A percentile compares a stretch with the other conserved stretches of the same genome.
Evolutionary conservation across 805 yeast species (phyloP).

Genomic region (Ogataea thermomethanolica): DNA sequence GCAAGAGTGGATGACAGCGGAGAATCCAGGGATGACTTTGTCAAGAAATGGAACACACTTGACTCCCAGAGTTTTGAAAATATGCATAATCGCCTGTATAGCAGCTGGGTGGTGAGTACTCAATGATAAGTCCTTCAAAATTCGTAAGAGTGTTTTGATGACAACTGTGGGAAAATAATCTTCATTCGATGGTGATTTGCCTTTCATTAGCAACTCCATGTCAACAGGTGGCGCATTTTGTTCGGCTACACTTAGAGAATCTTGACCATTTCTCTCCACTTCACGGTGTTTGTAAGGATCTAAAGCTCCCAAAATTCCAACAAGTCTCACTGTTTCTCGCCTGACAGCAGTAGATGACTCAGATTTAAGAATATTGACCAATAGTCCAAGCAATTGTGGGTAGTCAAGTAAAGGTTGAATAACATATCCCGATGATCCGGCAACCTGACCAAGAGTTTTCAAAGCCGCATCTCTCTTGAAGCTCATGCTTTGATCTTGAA

Average conservation of each 20-base stretch:
- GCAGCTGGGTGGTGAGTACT: constrained; percentile 86
- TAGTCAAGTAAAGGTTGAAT: constrained; percentile 89
- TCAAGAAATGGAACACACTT: constrained; percentile 87
- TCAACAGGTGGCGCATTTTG: constrained; percentile 90
- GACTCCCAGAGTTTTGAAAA: constrained; percentile 83
- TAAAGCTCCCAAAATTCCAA: constrained; percentile 93
- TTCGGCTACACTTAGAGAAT: constrained; percentile 46
- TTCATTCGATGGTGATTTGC: constrained; percentile 87
- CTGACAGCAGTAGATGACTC: constrained; percentile 73
- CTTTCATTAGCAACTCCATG: constrained; percentile 85
- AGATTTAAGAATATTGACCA: constrained; percentile 76
- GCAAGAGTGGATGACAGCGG: constrained; percentile 78
- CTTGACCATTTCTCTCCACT: constrained; percentile 58
- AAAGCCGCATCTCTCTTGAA: constrained; percentile 87
- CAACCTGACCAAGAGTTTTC: constrained; percentile 79
- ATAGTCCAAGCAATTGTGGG: constrained; percentile 80
- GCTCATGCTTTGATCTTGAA: constrained; percentile 90
- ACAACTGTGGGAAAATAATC: constrained; percentile 96
- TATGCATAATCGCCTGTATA: constrained; percentile 89
- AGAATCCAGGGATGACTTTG: constrained; percentile 83
- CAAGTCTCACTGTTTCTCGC: constrained; percentile 81
- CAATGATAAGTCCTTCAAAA: constrained; percentile 79
- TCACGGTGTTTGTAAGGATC: constrained; percentile 96
- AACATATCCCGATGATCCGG: constrained; percentile 91
- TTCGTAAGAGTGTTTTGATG: constrained; percentile 76